phyloP scores from a whole-genome alignment of 495 filamentous ascomycete species.

The Aspergillus steynii region DNA sequence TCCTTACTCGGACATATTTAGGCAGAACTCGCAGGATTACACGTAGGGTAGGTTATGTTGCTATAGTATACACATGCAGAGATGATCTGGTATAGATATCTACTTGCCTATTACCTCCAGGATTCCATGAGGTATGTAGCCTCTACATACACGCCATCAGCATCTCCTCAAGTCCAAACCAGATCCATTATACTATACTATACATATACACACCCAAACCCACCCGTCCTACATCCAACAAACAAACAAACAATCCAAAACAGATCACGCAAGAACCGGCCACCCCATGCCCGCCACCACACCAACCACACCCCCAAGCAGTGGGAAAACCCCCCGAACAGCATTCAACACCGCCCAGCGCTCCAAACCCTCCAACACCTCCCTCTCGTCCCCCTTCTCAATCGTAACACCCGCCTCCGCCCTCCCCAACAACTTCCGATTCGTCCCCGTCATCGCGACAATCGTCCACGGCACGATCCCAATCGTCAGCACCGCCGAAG shows the following conservation, averaged over 20 bases:
- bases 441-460: conserved; percentile 23
- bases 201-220: neutral
- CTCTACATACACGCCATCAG: too few relatives aligned
- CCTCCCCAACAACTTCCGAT: conserved; percentile 26
- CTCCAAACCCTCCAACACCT: conserved; percentile 28
- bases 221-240: neutral
- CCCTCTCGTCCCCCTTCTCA: conserved; percentile 19
- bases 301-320: conserved; percentile 34
- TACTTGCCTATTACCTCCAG: too few relatives aligned
- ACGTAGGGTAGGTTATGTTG: too few relatives aligned
- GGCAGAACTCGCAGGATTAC: too few relatives aligned
- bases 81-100: too few relatives aligned
- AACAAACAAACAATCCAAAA: neutral
- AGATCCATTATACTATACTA: neutral
- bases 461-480: conserved; percentile 42
- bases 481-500: conserved; percentile 33
- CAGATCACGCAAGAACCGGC: conserved; percentile 1
- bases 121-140: too few relatives aligned
- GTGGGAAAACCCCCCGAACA: conserved; percentile 35
- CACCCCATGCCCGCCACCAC: conserved; percentile 9
- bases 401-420: conserved; percentile 18
- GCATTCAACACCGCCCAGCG: conserved; percentile 40
- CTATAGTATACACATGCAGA: too few relatives aligned
- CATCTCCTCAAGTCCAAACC: too few relatives aligned
- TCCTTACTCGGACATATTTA: too few relatives aligned